Evolutionary conservation across 2,329 filamentous ascomycete genomes (phyloP), one percentile per base, ranked within the genome.

Genomic region (Penicillium sp.): DNA sequence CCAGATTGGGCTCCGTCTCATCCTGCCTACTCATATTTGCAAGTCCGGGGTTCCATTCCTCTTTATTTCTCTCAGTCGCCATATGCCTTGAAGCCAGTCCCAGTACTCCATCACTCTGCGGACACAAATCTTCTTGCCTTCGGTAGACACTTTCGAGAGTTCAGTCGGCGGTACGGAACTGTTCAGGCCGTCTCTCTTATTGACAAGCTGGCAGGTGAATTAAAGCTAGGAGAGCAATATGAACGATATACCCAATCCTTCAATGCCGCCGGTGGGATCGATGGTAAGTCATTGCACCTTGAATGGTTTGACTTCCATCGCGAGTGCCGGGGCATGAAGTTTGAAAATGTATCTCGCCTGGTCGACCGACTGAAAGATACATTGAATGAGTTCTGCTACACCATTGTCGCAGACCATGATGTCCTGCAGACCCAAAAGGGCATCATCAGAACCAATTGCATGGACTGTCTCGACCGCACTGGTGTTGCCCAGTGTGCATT

Each of bases 271-370:
- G 79, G 79, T 7, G 78, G 80, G 5, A 70, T 80, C 19, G 79
- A 84, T 56, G 79, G 76, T 12, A 69, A 68, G 11, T 71, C 78
- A 10, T 75, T 94, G 12, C 82, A 79, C 0, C 95, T 96, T 67
- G 90, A 96, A 69, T 99, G 94, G 94, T 99, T 97, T 66, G 94
- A 99, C 69, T 99, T 99, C 67, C 94, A 97, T 71, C 82, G 86
- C 17, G 89, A 89, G 28, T 97, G 94, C 68, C 88, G 91, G 16
- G 94, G 94, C 0, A 97, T 99, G 93, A 95, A 91, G 64, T 99
- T 97, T 67, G 93, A 97, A 68, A 97, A 97, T 56, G 92, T 97
- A 12, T 88, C 86, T 54, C 79, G 88, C 28, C 81, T 99, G 1
- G 81, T 99, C 50, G 82, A 90, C 44, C 85, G 79, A 0, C 74